These are phyloP conservation scores for Kockiozyma suomiensis DNA, from an alignment of 805 yeast species.

Conservation along the genomic window DNA sequence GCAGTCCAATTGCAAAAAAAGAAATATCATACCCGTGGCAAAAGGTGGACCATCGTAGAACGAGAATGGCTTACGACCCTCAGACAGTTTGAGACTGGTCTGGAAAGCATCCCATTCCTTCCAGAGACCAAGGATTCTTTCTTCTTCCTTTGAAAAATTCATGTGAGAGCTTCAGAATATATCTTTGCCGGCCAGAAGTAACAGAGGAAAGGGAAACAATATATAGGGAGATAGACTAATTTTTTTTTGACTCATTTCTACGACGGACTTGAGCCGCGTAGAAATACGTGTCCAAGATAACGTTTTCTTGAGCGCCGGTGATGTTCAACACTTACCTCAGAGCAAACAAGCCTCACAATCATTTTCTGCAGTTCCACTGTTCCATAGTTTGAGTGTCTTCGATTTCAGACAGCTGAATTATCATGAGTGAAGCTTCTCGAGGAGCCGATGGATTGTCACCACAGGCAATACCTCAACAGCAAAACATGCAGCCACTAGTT, in stretches of 20 bases:
- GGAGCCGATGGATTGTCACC: slow-evolving; percentile 1
- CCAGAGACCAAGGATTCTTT: slow-evolving; percentile 79
- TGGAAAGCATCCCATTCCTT: slow-evolving; percentile 93
- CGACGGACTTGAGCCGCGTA: slow-evolving; percentile 2
- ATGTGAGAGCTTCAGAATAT: slow-evolving; percentile 32
- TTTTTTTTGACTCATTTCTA: slow-evolving; percentile 6
- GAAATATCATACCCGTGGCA: slow-evolving; percentile 61
- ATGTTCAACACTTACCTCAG: background rate
- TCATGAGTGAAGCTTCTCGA: slow-evolving; percentile 25
- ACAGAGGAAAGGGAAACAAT: background rate
- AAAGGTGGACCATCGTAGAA: slow-evolving; percentile 99
- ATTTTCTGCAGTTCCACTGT: background rate
- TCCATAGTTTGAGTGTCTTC: background rate
- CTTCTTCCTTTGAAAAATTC: slow-evolving; percentile 86
- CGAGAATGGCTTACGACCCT: slow-evolving; percentile 84
- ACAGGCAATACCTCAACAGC: background rate
- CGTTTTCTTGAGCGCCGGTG: background rate
- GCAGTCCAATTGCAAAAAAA: background rate
- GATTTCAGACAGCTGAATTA: background rate
- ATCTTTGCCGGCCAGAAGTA: background rate
- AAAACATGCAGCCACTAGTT: background rate
- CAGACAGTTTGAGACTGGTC: slow-evolving; percentile 75
- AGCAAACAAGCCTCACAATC: background rate
- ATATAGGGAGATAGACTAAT: background rate
- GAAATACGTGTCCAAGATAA: background rate